These are phyloP conservation scores for Pyricularia sp. DNA, from an alignment of 2,329 filamentous ascomycete genomes.

Conservation along the genomic window DNA sequence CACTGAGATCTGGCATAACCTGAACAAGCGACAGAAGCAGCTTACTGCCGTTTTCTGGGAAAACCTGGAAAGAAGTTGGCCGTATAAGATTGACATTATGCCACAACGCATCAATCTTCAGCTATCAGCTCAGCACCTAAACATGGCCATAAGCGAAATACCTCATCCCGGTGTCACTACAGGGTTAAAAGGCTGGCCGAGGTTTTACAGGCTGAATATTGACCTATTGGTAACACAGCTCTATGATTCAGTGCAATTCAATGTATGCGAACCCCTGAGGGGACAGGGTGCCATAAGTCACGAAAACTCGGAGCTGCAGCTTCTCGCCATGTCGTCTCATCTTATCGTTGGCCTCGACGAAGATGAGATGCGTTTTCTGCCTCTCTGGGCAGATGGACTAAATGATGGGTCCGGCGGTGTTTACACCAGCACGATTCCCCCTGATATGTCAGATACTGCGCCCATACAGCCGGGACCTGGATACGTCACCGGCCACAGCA, in stretches of 20 bases:
- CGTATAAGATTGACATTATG: neutral
- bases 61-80: neutral
- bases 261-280: neutral
- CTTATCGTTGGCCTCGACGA: conserved; percentile 39
- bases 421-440: conserved; percentile 16
- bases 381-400: conserved; percentile 49
- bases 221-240: neutral
- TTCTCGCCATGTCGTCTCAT: conserved; percentile 21
- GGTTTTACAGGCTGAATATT: neutral
- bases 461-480: conserved; percentile 32
- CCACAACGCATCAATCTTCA: neutral
- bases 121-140: neutral
- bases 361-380: conserved; percentile 47
- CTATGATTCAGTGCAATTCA: neutral
- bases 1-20: neutral
- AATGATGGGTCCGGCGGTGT: conserved; percentile 39
- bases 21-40: neutral
- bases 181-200: neutral
- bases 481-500: conserved; percentile 31
- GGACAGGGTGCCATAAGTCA: neutral
- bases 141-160: neutral
- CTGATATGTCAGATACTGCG: conserved; percentile 29
- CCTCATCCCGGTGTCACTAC: neutral
- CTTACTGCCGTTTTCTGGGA: neutral
- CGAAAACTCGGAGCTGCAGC: neutral